These are phyloP conservation scores for Ulota crispa DNA, from an alignment of 225 moss, liverwort and hornwort genomes.

Conservation along the genomic window DNA sequence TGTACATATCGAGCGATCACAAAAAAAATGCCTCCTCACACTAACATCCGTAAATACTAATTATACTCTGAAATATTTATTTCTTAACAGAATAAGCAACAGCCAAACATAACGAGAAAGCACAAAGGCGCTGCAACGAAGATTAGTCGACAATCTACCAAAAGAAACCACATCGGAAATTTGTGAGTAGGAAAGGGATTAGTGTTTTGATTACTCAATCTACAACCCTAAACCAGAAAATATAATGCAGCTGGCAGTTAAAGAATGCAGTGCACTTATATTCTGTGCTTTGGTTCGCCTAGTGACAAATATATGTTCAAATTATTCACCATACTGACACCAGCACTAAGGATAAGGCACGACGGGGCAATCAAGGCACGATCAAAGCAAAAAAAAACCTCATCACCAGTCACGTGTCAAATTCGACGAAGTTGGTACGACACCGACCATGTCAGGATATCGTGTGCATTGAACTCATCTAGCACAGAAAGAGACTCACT, in stretches of 20 bases:
- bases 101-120: not conserved
- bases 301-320: not conserved
- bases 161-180: not conserved
- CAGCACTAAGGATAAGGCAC: not conserved
- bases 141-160: not conserved
- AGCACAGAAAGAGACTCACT: not conserved
- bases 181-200: not conserved
- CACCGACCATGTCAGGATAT: not conserved
- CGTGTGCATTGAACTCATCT: not conserved
- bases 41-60: not conserved
- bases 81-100: not conserved
- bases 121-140: not conserved
- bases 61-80: not conserved
- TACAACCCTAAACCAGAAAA: not conserved
- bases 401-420: not conserved
- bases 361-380: not conserved
- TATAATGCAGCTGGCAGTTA: not conserved
- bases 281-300: not conserved
- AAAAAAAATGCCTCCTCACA: not conserved
- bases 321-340: not conserved
- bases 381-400: constrained; percentile 13
- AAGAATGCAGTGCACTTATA: not conserved
- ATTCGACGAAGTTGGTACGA: not conserved
- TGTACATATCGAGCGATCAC: not conserved
- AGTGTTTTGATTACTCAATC: not conserved